Evolutionary conservation across 2,329 filamentous ascomycete species (phyloP), one percentile per base, ranked within the genome.

Genomic region (Ophiostoma piceae): DNA sequence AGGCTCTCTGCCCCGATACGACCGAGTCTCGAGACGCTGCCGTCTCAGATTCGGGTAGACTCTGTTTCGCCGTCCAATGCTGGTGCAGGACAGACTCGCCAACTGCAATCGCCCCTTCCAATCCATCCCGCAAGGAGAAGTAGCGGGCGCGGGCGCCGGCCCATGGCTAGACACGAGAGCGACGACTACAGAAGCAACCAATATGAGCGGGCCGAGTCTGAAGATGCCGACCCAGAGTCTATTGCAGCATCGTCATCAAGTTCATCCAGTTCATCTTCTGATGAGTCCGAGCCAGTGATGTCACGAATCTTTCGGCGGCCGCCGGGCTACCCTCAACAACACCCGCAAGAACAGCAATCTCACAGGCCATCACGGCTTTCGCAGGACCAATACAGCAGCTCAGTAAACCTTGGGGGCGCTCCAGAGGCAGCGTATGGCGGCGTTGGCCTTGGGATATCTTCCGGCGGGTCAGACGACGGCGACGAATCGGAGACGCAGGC

Each of bases 291-390:
- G 72, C 84, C 84, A 0, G 85, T 83, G 3, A 83, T 87, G 74
- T 88, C 85, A 16, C 82, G 85, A 70, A 87, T 88, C 72, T 87
- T 88, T 74, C 84, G 84, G 29, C 83, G 86, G 1, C 86, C 86
- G 2, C 85, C 86, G 12, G 81, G 84, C 26, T 86, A 83, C 22
- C 60, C 41, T 2, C 70, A 71, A 71, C 73, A 76, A 39, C 72
- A 72, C 75, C 75, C n/a, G 4, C 43, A 19, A 54, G 71, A n/a
- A 19, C 65, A 14, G 65, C 67, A 7, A 11, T 8, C 26, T 11
- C 60, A 71, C 66, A 6, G 66, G 74, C 37, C 22, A 80, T 11
- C 60, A 19, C 35, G 57, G 35, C 62, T 22, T 35, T 16, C 9
- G 35, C 19, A 65, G 8, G 32, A 39, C 19, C 35, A 39, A 35